Percentiles rank a stretch among this genome's conserved stretches.
These are phyloP conservation scores for Russula vinacea DNA, from an alignment of 768 basidiomycete genomes.

Conservation along the genomic window DNA sequence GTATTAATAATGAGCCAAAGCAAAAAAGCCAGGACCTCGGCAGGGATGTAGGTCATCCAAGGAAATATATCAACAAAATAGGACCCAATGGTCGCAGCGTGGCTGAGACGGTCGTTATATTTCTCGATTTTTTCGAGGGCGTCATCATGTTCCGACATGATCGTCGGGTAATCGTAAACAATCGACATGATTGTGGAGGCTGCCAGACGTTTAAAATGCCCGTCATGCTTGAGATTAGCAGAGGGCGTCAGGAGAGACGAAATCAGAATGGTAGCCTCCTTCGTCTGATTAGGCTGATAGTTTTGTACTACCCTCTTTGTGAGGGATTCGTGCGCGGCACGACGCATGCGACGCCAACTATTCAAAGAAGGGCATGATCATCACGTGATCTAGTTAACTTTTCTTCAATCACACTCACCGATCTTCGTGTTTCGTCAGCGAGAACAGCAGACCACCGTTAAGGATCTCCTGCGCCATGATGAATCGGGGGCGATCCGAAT, in stretches of 20 bases:
- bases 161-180: conserved; percentile 29
- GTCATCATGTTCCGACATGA: conserved; percentile 5
- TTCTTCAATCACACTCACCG: conserved; percentile 9
- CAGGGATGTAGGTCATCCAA: conserved; percentile 13
- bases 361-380: not conserved
- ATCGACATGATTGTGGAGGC: conserved; percentile 35
- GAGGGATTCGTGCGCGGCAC: conserved; percentile 37
- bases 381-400: not conserved
- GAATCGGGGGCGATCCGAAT: conserved; percentile 31
- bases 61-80: conserved; percentile 6
- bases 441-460: conserved; percentile 13
- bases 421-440: not conserved
- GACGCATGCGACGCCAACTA: conserved; percentile 39
- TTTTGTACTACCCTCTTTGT: conserved; percentile 29
- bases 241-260: conserved; percentile 34
- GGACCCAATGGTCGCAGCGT: not conserved
- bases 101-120: not conserved
- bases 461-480: conserved; percentile 20
- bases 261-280: conserved; percentile 35
- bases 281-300: conserved; percentile 34
- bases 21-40: conserved; percentile 1
- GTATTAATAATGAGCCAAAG: not conserved
- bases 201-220: conserved; percentile 33
- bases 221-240: conserved; percentile 32
- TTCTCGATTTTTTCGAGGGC: not conserved